Base-by-base conservation (phyloP, 208 protist genomes). In the Trypanosoma melophagium region DNA sequence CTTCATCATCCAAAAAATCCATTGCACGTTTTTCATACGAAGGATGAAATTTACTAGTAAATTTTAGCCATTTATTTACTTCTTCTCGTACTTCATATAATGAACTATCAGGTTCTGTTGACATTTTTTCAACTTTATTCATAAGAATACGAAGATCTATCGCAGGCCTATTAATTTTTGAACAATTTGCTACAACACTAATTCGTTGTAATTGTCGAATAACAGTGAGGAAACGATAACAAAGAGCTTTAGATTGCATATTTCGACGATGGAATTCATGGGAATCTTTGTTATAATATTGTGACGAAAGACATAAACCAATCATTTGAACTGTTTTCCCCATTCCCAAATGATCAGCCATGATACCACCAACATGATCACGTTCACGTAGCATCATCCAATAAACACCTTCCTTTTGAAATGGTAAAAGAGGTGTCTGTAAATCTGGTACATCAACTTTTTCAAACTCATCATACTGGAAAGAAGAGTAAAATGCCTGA, bases 271-370 rank as follows among this genome's bases (percentile, higher is more conserved):
- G 69, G 14, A 64, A 76, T 16, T 69, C 42, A 22, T 61, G 17
- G 0, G 84, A n/a, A 12, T 69, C 45, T 60, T 80, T 78, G 52
- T 85, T 85, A 2, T 85, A 76, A 13, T 58, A 69, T 47, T 92
- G 80, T 9, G 90, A 92, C 3, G 86, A 76, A 5, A 96, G 62
- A 67, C 88, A 96, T 42, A 97, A 59, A 1, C 84, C 92, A 59
- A 97, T 95, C 89, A 97, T 97, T 58, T 97, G 92, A 38, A 97
- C 76, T 3, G 92, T 97, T 71, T 97, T 97, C 0, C 92, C 92
- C 86, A 97, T 94, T 12, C 92, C 92, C 14, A 97, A 72, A 57
- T 97, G 92, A 55, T 97, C 92, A 0, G 92, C 89, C 89, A 97
- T 94, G 38, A 97, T 95, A 19, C 92, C 92, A 12, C 92, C 92